Percentiles rank a stretch among this genome's conserved stretches.
Conservation (phyloP, 345 rosid genomes). For the Geranium rotundifolium region DNA sequence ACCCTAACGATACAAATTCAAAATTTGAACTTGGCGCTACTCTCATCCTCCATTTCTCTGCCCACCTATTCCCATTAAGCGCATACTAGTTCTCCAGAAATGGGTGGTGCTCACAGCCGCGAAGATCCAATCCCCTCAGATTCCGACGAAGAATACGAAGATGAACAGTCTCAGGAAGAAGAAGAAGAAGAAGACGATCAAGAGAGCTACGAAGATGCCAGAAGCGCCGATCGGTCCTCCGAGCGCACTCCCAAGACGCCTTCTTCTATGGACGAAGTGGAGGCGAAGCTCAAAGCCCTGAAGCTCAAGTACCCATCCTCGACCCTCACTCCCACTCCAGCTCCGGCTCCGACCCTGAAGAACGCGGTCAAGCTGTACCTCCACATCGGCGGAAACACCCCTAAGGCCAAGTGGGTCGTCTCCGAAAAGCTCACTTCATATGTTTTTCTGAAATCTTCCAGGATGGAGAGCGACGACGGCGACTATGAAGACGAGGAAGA, state of each 20-base stretch:
- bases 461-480: conserved; percentile 9
- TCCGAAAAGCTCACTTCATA: conserved; percentile 19
- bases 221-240: conserved; percentile 2
- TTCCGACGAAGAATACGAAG: conserved; percentile 8
- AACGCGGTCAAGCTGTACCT: conserved; percentile 34
- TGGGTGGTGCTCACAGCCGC: conserved; percentile 16
- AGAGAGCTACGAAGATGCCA: conserved; percentile 11
- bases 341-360: conserved; percentile 14
- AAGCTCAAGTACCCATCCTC: conserved; percentile 15
- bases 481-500: conserved; percentile 9
- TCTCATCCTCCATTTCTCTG: too few species aligned
- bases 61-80: too few species aligned
- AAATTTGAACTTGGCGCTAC: too few species aligned
- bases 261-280: conserved; percentile 14
- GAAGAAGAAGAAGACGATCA: conserved; percentile 7
- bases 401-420: conserved; percentile 38
- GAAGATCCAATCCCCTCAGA: conserved; percentile 12
- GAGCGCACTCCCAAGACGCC: conserved; percentile 5
- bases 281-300: conserved; percentile 16
- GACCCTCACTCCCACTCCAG: not conserved
- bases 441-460: conserved; percentile 3
- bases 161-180: conserved; percentile 6
- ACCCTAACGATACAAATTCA: too few species aligned
- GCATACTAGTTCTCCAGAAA: not conserved
- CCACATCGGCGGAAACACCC: conserved; percentile 37